Conservation (phyloP, 2,329 filamentous ascomycete species). For the Neonectria neomacrospora region DNA sequence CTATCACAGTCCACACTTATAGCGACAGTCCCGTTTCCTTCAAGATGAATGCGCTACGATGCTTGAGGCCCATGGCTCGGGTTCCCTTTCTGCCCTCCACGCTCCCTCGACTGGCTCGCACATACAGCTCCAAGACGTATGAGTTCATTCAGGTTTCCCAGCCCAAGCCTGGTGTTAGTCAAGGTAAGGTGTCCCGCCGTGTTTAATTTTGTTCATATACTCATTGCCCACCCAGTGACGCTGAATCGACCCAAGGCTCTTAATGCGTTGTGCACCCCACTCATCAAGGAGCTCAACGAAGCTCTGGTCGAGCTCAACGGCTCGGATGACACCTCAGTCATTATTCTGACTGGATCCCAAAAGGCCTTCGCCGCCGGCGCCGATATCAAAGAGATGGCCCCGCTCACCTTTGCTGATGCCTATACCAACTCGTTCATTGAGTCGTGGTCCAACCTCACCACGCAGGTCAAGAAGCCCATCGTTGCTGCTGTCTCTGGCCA, state of each 20-base stretch:
- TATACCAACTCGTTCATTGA: slow-evolving; percentile 95
- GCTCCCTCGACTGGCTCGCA: slow-evolving; percentile 65
- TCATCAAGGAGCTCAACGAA: slow-evolving; percentile 89
- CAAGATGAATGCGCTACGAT: slow-evolving; percentile 65
- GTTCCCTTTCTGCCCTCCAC: slow-evolving; percentile 64
- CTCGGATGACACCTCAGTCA: slow-evolving; percentile 76
- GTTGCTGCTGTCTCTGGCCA: slow-evolving; percentile 95
- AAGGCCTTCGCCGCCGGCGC: slow-evolving; percentile 95
- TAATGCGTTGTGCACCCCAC: slow-evolving; percentile 90
- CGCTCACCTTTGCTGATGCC: slow-evolving; percentile 86
- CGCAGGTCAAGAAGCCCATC: slow-evolving; percentile 89
- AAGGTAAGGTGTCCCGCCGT: slow-evolving; percentile 68
- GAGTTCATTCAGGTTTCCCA: slow-evolving; percentile 85
- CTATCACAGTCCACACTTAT: neutral
- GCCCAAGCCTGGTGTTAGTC: slow-evolving; percentile 88
- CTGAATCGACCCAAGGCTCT: slow-evolving; percentile 94
- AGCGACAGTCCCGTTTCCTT: neutral
- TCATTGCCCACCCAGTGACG: slow-evolving; percentile 70
- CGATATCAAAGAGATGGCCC: slow-evolving; percentile 99
- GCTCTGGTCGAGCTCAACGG: slow-evolving; percentile 77
- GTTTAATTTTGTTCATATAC: slow-evolving; percentile 14
- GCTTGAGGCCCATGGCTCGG: slow-evolving; percentile 67
- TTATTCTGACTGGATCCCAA: slow-evolving; percentile 87
- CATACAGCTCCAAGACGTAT: slow-evolving; percentile 69
- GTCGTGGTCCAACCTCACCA: slow-evolving; percentile 88